These are phyloP conservation scores for Monilinia vaccinii-corymbosi DNA, from an alignment of 2,329 filamentous ascomycete genomes.

Conservation along the genomic window DNA sequence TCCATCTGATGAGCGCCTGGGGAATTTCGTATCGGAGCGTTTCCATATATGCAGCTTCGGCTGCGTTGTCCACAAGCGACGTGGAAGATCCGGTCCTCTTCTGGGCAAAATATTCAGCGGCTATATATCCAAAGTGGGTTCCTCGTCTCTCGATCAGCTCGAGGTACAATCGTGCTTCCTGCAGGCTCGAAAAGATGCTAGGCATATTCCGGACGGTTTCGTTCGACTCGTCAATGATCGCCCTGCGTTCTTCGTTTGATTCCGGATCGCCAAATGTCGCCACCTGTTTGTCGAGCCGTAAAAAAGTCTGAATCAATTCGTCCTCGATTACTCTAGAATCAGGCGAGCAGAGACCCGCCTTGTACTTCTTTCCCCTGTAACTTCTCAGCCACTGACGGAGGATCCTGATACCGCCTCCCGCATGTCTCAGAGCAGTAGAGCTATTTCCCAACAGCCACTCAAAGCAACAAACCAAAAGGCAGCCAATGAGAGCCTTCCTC, in stretches of 20 bases:
- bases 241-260: constrained; percentile 3
- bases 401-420: neutral
- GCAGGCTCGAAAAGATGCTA: neutral
- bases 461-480: constrained; percentile 11
- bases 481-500: constrained; percentile 11
- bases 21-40: neutral
- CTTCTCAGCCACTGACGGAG: constrained; percentile 6
- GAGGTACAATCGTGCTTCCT: constrained; percentile 12
- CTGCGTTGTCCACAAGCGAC: neutral
- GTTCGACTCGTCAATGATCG: constrained; percentile 9
- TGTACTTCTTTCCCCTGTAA: neutral
- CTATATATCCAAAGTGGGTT: constrained; percentile 12
- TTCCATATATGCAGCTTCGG: neutral
- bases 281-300: constrained; percentile 13
- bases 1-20: neutral
- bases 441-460: constrained; percentile 9
- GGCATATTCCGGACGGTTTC: constrained; percentile 11
- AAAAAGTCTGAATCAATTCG: constrained; percentile 11
- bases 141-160: constrained; percentile 15
- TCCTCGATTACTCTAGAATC: constrained; percentile 9
- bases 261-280: constrained; percentile 6
- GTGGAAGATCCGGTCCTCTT: neutral
- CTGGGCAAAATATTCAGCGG: neutral
- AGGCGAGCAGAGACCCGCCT: constrained; percentile 1
- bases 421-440: constrained; percentile 7